Percentiles rank a stretch among this genome's conserved stretches.
Evolutionary conservation across 2,329 filamentous ascomycete species (phyloP).

Genomic region (Exserohilum rostratum): DNA sequence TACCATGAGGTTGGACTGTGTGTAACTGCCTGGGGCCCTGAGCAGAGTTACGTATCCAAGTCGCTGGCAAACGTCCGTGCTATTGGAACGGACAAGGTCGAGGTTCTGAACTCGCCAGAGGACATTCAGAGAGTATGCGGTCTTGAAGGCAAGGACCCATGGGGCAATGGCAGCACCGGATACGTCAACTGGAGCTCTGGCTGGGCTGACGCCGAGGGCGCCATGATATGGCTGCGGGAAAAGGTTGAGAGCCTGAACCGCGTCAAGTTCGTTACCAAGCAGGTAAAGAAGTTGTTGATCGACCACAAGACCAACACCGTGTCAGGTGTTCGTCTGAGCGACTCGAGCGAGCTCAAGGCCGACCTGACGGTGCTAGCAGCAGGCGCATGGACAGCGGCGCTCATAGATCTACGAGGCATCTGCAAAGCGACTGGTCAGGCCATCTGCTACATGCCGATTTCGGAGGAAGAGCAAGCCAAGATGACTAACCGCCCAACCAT

Average conservation of each 20-base stretch:
- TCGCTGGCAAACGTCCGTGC: slow-evolving; percentile 45
- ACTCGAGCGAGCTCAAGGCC: slow-evolving; percentile 61
- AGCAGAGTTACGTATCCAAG: slow-evolving; percentile 49
- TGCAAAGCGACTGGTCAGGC: slow-evolving; percentile 82
- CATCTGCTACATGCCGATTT: slow-evolving; percentile 78
- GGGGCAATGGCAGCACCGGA: slow-evolving; percentile 62
- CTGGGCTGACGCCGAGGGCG: slow-evolving; percentile 78
- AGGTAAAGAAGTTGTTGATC: slow-evolving; percentile 55
- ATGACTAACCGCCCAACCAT: slow-evolving; percentile 73
- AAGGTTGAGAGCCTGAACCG: slow-evolving; percentile 62
- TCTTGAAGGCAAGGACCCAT: slow-evolving; percentile 48
- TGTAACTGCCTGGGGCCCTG: slow-evolving; percentile 62
- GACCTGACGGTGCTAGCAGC: slow-evolving; percentile 81
- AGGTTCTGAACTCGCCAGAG: slow-evolving; percentile 45
- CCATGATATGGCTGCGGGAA: slow-evolving; percentile 68
- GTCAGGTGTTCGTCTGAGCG: slow-evolving; percentile 64
- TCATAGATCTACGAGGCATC: slow-evolving; percentile 78
- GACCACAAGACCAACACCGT: slow-evolving; percentile 46
- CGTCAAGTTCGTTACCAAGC: slow-evolving; percentile 56
- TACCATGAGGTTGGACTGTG: slow-evolving; percentile 75
- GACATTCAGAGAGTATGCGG: slow-evolving; percentile 51
- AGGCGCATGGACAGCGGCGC: slow-evolving; percentile 81
- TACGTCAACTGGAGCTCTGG: slow-evolving; percentile 77
- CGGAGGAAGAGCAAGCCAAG: slow-evolving; percentile 69
- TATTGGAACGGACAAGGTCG: slow-evolving; percentile 48